Evolutionary conservation across 495 filamentous ascomycete species (phyloP), one percentile per base, ranked within the genome.

Genomic region (Annulohypoxylon nitens): DNA sequence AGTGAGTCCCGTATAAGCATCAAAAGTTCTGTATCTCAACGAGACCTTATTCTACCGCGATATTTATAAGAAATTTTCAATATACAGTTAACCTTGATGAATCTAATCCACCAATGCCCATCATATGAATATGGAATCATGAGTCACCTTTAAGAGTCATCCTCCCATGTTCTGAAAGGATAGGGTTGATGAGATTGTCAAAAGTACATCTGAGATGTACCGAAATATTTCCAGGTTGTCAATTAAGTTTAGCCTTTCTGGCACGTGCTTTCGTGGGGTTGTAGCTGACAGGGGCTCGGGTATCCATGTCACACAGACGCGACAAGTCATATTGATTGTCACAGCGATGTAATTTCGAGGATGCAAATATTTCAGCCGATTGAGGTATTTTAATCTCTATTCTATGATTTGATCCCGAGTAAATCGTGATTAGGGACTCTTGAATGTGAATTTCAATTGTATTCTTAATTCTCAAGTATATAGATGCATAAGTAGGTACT

Each of bases 241-340:
- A 51, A 45, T 43, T 61, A 43, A 43, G 18, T 18, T 37, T 59
- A 33, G 39, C 14, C 14, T 18, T 54, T 30, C 11, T 45, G 9
- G 47, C 67, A 74, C 71, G 71, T 74, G 71, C 12, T 70, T 69
- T 74, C 63, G 67, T 67, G 63, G 62, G 30, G 67, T 66, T 26
- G 54, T 11, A 25, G 48, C 33, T 33, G 20, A 34, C 34, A 47
- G 57, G 57, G 69, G 58, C 48, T 50, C 26, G 26, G 30, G 23
- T 0, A 36, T 50, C 26, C 26, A 20, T 43, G 61, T 60, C 41
- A 48, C 67, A 64, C 45, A 50, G 30, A 45, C 41, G 41, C 36
- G 41, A 47, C 34, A 61, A 33, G 14, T 61, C 34, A 20, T 20
- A 39, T 58, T 36, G 34, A 37, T 45, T n/a, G 14, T 18, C 30